phyloP scores from a whole-genome alignment of 495 filamentous ascomycete species.

The Talaromyces trachyspermus region DNA sequence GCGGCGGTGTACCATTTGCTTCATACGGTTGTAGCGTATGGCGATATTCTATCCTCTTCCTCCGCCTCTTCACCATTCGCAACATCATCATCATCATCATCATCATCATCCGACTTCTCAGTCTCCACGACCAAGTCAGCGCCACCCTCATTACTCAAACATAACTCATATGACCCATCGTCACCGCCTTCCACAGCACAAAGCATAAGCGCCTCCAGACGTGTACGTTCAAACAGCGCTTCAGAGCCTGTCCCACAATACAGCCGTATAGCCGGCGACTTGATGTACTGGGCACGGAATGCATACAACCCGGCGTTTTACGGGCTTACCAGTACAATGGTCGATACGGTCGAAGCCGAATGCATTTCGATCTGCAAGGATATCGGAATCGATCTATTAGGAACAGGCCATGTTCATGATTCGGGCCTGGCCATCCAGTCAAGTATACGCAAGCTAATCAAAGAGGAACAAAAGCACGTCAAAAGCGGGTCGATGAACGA shows the following conservation, averaged over 20 bases:
- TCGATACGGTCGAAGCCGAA: conserved; percentile 33
- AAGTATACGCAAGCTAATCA: not conserved
- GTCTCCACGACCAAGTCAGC: not conserved
- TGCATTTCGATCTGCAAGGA: conserved; percentile 31
- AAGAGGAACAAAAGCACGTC: conserved; percentile 3
- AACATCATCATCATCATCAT: not conserved
- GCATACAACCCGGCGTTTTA: conserved; percentile 43
- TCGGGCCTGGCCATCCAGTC: not conserved
- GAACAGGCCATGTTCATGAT: not conserved
- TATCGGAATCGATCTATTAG: conserved; percentile 31
- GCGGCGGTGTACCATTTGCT: conserved; percentile 68
- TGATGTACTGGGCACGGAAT: conserved; percentile 42
- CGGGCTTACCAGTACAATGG: conserved; percentile 31
- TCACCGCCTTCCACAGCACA: conserved; percentile 20
- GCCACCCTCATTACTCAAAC: not conserved
- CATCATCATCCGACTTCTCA: conserved; percentile 2
- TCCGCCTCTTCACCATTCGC: conserved; percentile 3
- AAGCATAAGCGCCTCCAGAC: conserved; percentile 1
- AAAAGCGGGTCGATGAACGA: not conserved
- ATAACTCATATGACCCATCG: conserved; percentile 25
- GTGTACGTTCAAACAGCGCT: conserved; percentile 3
- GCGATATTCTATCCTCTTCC: conserved; percentile 36
- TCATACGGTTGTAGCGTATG: conserved; percentile 44
- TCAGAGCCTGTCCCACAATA: conserved; percentile 15
- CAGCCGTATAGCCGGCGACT: conserved; percentile 34